Evolutionary conservation across 2,329 filamentous ascomycete genomes (phyloP).

Genomic region (Apiospora arundinis): DNA sequence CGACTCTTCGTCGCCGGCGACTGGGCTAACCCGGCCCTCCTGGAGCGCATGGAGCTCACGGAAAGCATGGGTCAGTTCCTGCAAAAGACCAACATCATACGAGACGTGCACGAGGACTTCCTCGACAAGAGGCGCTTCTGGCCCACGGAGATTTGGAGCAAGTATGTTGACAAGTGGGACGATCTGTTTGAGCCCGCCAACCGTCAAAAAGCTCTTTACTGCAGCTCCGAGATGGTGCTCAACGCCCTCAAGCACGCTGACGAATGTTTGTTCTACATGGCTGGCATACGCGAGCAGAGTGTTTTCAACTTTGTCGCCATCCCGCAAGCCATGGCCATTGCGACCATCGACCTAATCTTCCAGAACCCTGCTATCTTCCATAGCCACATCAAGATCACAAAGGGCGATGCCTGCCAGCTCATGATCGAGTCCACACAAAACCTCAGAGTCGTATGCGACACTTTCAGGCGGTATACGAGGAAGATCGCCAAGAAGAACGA

Average conservation of each 20-base stretch:
- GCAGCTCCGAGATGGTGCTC: slow-evolving; percentile 92
- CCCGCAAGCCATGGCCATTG: slow-evolving; percentile 96
- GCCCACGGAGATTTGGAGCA: slow-evolving; percentile 96
- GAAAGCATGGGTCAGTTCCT: slow-evolving; percentile 98
- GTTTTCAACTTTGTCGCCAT: slow-evolving; percentile 99
- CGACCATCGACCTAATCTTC: slow-evolving; percentile 90
- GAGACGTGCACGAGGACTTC: slow-evolving; percentile 90
- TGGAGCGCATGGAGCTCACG: slow-evolving; percentile 79
- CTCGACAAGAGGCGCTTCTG: slow-evolving; percentile 90
- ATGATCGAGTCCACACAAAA: slow-evolving; percentile 96
- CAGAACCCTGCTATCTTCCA: slow-evolving; percentile 87
- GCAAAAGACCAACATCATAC: slow-evolving; percentile 98
- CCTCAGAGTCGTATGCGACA: slow-evolving; percentile 77
- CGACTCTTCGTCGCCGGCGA: slow-evolving; percentile 86
- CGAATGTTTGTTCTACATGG: slow-evolving; percentile 97
- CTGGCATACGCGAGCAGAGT: slow-evolving; percentile 91
- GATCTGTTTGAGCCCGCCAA: slow-evolving; percentile 87
- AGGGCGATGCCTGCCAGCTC: slow-evolving; percentile 87
- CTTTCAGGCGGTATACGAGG: slow-evolving; percentile 79
- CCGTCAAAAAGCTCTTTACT: slow-evolving; percentile 78
- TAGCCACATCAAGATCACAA: slow-evolving; percentile 93
- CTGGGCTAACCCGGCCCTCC: slow-evolving; percentile 83
- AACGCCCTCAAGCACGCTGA: slow-evolving; percentile 86
- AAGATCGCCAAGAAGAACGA: slow-evolving; percentile 94
- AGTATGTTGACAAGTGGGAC: slow-evolving; percentile 88